These are phyloP conservation scores for Rhododendron henanense DNA, from an alignment of 148 eudicot species.

Conservation along the genomic window DNA sequence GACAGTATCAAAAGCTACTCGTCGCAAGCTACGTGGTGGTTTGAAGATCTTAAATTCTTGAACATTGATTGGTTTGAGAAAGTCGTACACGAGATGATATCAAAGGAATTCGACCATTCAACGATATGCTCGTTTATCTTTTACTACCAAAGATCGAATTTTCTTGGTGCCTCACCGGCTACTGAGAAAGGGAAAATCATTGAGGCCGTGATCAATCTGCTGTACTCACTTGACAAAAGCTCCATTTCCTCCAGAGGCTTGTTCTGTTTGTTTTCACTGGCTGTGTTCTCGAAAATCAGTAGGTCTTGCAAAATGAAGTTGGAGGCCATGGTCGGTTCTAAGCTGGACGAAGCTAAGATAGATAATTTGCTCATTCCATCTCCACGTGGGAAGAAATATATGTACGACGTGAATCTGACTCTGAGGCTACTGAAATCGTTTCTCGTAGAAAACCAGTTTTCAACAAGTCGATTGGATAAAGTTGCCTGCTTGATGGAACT, in stretches of 20 bases:
- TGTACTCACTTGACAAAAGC: slow-evolving; percentile 33
- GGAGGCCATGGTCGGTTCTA: slow-evolving; percentile 49
- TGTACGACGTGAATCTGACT: slow-evolving; percentile 43
- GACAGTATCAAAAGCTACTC: slow-evolving; percentile 19
- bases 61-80: slow-evolving; percentile 28
- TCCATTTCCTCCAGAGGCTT: slow-evolving; percentile 33
- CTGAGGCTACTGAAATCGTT: slow-evolving; percentile 43
- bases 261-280: slow-evolving; percentile 30
- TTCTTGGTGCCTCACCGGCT: slow-evolving; percentile 11
- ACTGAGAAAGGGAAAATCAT: slow-evolving; percentile 24
- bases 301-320: slow-evolving; percentile 20
- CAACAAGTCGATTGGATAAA: slow-evolving; percentile 29
- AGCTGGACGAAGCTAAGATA: slow-evolving; percentile 48
- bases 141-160: slow-evolving; percentile 35
- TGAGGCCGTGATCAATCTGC: slow-evolving; percentile 33
- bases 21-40: slow-evolving; percentile 42
- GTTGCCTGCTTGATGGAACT: slow-evolving; percentile 50
- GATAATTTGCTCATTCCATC: slow-evolving; percentile 54
- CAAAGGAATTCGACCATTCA: slow-evolving; percentile 33
- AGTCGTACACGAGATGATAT: slow-evolving; percentile 34
- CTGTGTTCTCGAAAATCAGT: slow-evolving; percentile 26
- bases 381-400: slow-evolving; percentile 16
- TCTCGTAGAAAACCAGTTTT: slow-evolving; percentile 17
- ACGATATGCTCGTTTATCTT: slow-evolving; percentile 44
- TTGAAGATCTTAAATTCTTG: slow-evolving; percentile 42